Percentiles rank a stretch among this genome's conserved stretches.
Evolutionary conservation across 768 basidiomycete species (phyloP).

Genomic region (Agaricus blazei): DNA sequence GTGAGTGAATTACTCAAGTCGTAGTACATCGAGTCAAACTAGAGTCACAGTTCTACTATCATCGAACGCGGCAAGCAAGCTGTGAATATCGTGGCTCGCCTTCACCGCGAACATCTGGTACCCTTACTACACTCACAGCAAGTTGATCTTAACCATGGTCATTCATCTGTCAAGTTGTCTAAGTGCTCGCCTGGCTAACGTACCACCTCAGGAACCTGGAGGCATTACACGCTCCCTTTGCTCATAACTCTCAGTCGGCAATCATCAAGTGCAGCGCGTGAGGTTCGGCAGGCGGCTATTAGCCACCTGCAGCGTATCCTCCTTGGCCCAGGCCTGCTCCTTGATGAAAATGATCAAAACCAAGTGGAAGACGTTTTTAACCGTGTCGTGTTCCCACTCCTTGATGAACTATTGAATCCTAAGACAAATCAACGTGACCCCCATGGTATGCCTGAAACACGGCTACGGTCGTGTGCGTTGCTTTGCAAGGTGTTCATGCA

Average conservation of each 20-base stretch:
- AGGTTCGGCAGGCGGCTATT: constrained; percentile 79
- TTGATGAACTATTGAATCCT: constrained; percentile 87
- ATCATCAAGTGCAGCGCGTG: constrained; percentile 77
- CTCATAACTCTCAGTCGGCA: constrained; percentile 72
- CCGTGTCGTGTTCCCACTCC: constrained; percentile 81
- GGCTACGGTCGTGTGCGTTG: constrained; percentile 81
- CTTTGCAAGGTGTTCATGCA: constrained; percentile 96
- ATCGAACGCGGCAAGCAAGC: constrained; percentile 81
- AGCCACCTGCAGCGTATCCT: constrained; percentile 80
- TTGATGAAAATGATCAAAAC: constrained; percentile 50
- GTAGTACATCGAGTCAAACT: constrained; percentile 4
- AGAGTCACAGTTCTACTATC: constrained; percentile 53
- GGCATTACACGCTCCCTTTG: constrained; percentile 68
- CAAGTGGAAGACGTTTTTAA: constrained; percentile 86
- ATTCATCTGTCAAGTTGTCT: not conserved
- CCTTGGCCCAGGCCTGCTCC: constrained; percentile 66
- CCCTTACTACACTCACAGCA: constrained; percentile 48
- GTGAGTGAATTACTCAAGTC: constrained; percentile 27
- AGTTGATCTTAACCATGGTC: constrained; percentile 39
- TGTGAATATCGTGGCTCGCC: constrained; percentile 70
- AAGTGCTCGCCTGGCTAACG: not conserved
- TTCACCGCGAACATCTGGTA: constrained; percentile 58
- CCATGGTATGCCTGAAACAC: constrained; percentile 85
- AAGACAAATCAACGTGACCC: constrained; percentile 77
- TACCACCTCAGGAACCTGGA: constrained; percentile 54